phyloP scores from a whole-genome alignment of 306 rosid genomes.

The Macrotyloma uniflorum region DNA sequence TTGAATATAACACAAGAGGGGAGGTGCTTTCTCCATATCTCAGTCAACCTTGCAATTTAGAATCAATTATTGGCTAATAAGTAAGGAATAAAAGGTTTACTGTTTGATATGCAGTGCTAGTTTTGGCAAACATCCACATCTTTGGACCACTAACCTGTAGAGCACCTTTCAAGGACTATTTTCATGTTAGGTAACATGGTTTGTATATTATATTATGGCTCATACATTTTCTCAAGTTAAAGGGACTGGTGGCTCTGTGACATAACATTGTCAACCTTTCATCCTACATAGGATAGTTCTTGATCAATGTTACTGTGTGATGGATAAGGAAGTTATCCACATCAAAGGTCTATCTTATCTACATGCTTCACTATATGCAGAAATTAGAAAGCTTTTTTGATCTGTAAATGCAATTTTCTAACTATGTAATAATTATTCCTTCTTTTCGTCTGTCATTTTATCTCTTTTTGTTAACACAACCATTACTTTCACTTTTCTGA shows the following conservation, averaged over 20 bases:
- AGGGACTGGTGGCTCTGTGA: slow-evolving; percentile 1
- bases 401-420: slow-evolving; percentile 5
- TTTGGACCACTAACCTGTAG: slow-evolving; percentile 30
- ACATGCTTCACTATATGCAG: slow-evolving; percentile 13
- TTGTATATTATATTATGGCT: background rate
- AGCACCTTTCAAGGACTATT: slow-evolving; percentile 27
- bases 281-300: slow-evolving; percentile 11
- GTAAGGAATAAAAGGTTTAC: slow-evolving; percentile 1
- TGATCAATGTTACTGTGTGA: slow-evolving; percentile 19
- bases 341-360: slow-evolving; percentile 19
- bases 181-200: slow-evolving; percentile 39
- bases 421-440: slow-evolving; percentile 11
- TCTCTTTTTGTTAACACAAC: slow-evolving; percentile 27
- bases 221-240: background rate
- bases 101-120: slow-evolving; percentile 30
- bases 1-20: background rate
- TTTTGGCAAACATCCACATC: slow-evolving; percentile 38
- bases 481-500: background rate
- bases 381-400: slow-evolving; percentile 11
- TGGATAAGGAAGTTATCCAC: slow-evolving; percentile 32
- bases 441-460: slow-evolving; percentile 9
- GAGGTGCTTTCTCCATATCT: slow-evolving; percentile 25
- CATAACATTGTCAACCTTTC: slow-evolving; percentile 14
- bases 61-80: slow-evolving; percentile 30
- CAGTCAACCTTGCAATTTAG: background rate